Conservation (phyloP, 2,329 filamentous ascomycete genomes). For the Dactylellina sp. region DNA sequence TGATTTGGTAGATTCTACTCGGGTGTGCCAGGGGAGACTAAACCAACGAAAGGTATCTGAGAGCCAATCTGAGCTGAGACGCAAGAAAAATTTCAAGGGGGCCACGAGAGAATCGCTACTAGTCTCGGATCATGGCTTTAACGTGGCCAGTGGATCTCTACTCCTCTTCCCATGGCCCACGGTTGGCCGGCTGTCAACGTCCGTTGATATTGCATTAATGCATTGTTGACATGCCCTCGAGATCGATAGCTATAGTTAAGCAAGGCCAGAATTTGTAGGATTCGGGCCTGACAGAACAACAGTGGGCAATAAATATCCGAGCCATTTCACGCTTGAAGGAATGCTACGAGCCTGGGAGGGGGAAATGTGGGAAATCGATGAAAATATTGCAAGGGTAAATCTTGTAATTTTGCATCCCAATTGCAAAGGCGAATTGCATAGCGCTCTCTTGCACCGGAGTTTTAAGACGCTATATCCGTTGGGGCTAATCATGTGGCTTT, state of each 20-base stretch:
- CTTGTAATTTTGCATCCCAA: conserved; percentile 10
- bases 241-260: too few species aligned
- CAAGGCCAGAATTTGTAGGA: conserved; percentile 35
- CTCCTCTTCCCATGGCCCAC: too few species aligned
- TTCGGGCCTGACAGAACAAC: conserved; percentile 36
- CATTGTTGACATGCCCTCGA: too few species aligned
- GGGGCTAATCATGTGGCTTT: conserved; percentile 7
- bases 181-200: conserved; percentile 26
- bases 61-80: conserved; percentile 30
- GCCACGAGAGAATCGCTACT: conserved; percentile 30
- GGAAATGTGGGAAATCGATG: conserved; percentile 17
- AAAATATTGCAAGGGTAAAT: conserved; percentile 33
- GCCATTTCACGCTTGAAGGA: too few species aligned
- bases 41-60: conserved; percentile 28
- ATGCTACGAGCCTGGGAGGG: neutral
- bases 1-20: conserved; percentile 21
- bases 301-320: neutral
- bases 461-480: conserved; percentile 5
- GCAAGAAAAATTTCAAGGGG: conserved; percentile 19
- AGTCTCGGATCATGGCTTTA: neutral
- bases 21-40: conserved; percentile 22
- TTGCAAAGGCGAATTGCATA: conserved; percentile 29
- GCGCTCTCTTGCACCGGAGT: neutral
- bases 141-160: conserved; percentile 5
- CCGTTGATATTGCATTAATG: conserved; percentile 13